Base-by-base conservation (phyloP, 2,329 filamentous ascomycete species). In the Penicillium brasilianum region DNA sequence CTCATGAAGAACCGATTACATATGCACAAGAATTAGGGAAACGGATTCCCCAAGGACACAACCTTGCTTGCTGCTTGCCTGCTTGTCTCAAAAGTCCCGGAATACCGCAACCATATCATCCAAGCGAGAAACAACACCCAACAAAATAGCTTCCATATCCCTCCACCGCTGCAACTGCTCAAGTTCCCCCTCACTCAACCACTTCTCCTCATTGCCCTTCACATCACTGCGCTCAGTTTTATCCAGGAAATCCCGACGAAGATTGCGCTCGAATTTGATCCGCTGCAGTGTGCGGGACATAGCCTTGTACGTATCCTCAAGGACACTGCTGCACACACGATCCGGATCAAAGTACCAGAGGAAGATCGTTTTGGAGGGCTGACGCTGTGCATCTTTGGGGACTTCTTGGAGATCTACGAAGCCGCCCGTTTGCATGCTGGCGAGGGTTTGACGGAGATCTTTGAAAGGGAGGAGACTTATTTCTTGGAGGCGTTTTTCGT, bases 351-450 rank as follows among this genome's bases (percentile, higher is more conserved):
- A 96, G 81, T 88, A 97, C 89, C 93, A 97, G 58, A 98, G 86
- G 75, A 93, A 98, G 25, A 97, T 85, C 0, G 93, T 96, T 55
- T 92, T 88, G 64, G 89, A 91, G 0, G 93, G 91, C 69, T 90
- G 86, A 36, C 93, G 89, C 63, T 88, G 89, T 66, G 90, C 90
- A 71, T 98, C 94, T 66, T 91, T 91, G 0, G 95, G 95, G 0
- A 99, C 90, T 79, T 99, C 95, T 76, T 99, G 95, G 6, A 96
- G 87, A 67, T 98, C 92, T 13, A 97, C 87, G 62, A 95, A 89
- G 1, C 95, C 94, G 18, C 88, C 88, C 75, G 92, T 88, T 68
- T 96, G 91, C 84, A 99, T 91, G 63, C 89, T 87, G 14, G 91
- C 89, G 77, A 98, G 89, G 64, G 93, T 90, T 60, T 89, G 88